A percentile compares a stretch with the other conserved stretches of the same genome.
phyloP scores from a whole-genome alignment of 83 land plant species.

The Isoetes engelmannii region DNA sequence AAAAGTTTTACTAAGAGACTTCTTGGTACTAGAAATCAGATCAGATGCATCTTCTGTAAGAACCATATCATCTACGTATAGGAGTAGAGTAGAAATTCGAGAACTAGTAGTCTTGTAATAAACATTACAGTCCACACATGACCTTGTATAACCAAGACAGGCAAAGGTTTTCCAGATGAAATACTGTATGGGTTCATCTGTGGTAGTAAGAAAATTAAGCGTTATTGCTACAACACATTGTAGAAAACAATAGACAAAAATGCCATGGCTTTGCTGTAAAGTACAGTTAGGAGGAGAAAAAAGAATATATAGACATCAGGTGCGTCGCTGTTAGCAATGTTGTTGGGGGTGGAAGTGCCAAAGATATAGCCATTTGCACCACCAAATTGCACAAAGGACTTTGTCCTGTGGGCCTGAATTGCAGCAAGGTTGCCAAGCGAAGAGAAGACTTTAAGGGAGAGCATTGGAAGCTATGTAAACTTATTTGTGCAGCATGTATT shows the following conservation, averaged over 20 bases:
- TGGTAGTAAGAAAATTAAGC: conserved; percentile 48
- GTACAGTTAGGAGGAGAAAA: conserved; percentile 34
- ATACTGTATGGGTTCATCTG: conserved; percentile 44
- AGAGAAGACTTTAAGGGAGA: background rate
- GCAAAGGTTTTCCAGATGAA: no score
- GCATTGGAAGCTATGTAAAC: no score
- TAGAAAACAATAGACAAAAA: conserved; percentile 36
- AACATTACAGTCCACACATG: no score
- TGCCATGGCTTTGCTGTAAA: conserved; percentile 62
- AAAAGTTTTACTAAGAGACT: no score
- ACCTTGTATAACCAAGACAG: no score
- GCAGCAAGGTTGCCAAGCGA: conserved; percentile 52
- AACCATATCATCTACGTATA: no score
- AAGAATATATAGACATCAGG: conserved; percentile 28
- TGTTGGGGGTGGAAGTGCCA: conserved; percentile 49
- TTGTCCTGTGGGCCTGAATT: conserved; percentile 84
- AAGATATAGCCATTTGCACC: conserved; percentile 29
- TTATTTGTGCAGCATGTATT: no score
- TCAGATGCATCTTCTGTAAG: no score
- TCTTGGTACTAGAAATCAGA: no score
- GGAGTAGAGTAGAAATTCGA: no score
- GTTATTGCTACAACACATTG: conserved; percentile 52
- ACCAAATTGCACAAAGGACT: conserved; percentile 45
- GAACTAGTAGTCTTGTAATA: no score
- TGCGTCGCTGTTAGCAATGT: conserved; percentile 64